Conservation (phyloP, 2,329 filamentous ascomycete species). For the Byssothecium circinans region DNA sequence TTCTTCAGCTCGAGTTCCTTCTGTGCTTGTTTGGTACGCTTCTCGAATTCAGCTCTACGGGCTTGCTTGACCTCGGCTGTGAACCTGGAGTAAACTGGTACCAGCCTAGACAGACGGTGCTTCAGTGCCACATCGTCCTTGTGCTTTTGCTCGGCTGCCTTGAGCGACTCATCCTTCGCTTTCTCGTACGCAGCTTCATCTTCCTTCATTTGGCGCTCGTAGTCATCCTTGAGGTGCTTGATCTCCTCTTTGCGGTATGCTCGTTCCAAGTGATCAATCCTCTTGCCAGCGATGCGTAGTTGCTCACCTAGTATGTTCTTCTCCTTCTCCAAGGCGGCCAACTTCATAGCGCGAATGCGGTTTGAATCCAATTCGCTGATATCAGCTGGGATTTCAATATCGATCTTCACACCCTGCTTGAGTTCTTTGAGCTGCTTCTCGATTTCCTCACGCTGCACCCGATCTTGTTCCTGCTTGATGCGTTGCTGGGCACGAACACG, state of each 20-base stretch:
- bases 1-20: constrained; percentile 93
- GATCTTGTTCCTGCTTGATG: constrained; percentile 61
- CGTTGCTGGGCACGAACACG: constrained; percentile 88
- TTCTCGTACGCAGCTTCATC: constrained; percentile 81
- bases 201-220: constrained; percentile 75
- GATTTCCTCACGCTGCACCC: constrained; percentile 54
- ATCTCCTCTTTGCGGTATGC: constrained; percentile 94
- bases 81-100: constrained; percentile 83
- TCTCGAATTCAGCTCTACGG: constrained; percentile 94
- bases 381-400: constrained; percentile 79
- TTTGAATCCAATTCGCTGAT: constrained; percentile 63
- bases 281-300: constrained; percentile 88
- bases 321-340: constrained; percentile 93
- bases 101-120: constrained; percentile 82
- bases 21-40: constrained; percentile 86
- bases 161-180: constrained; percentile 74
- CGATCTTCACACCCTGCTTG: constrained; percentile 85
- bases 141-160: constrained; percentile 84
- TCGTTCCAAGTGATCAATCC: constrained; percentile 94
- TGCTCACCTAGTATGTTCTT: constrained; percentile 95
- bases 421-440: constrained; percentile 94
- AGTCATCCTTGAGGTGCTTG: constrained; percentile 87
- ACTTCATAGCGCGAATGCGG: constrained; percentile 88
- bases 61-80: constrained; percentile 79
- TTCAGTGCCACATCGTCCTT: constrained; percentile 90